Conservation (phyloP, 2,329 filamentous ascomycete species). For the Exophiala sideris region DNA sequence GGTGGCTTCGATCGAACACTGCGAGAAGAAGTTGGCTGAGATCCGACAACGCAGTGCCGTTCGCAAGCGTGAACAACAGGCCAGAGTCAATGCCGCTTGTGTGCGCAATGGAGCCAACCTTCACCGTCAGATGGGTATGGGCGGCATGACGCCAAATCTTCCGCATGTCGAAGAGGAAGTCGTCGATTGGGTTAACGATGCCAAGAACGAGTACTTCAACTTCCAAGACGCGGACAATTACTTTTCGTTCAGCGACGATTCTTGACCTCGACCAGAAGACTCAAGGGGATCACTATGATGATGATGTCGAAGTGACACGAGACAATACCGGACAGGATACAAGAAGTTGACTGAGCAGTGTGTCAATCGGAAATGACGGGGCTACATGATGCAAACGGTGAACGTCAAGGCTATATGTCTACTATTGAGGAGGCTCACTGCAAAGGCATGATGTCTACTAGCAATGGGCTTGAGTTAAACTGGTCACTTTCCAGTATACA, state of each 20-base stretch:
- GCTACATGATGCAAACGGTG: no score
- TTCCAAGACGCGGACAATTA: conserved; percentile 1
- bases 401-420: no score
- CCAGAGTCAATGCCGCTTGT: background rate
- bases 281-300: no score
- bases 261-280: background rate
- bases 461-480: no score
- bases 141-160: conserved; percentile 2
- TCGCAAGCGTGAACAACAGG: conserved; percentile 5
- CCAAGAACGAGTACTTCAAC: conserved; percentile 3
- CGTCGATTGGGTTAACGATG: conserved; percentile 6
- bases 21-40: conserved; percentile 15
- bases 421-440: no score
- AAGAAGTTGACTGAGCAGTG: no score
- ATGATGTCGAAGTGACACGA: background rate
- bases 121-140: conserved; percentile 19
- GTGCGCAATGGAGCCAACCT: conserved; percentile 2
- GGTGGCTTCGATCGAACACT: conserved; percentile 11
- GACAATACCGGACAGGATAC: background rate
- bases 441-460: no score
- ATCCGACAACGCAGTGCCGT: conserved; percentile 1
- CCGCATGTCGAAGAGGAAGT: conserved; percentile 8
- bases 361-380: no score
- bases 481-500: background rate
- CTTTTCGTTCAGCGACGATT: no score